A percentile compares a stretch with the other conserved stretches of the same genome.
phyloP scores from a whole-genome alignment of 257 asterid species.

The Nemophila menziesii region DNA sequence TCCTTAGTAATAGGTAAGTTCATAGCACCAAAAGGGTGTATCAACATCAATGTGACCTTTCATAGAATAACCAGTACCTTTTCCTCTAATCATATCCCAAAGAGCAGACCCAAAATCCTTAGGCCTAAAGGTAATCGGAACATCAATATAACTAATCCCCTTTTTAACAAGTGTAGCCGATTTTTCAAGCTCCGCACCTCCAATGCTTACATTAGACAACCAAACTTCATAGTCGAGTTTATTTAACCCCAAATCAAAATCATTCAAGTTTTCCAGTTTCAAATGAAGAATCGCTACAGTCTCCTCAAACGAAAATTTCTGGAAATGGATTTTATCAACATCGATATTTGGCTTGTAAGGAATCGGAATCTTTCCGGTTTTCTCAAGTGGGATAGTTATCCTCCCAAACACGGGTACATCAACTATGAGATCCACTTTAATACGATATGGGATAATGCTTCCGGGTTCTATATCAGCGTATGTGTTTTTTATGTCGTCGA shows the following conservation, averaged over 20 bases:
- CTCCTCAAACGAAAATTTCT: conserved; percentile 83
- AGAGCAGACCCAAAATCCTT: conserved; percentile 96
- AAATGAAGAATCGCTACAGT: conserved; percentile 64
- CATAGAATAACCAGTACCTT: conserved; percentile 74
- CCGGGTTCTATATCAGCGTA: conserved; percentile 73
- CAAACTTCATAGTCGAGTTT: conserved; percentile 78
- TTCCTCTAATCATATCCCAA: conserved; percentile 97
- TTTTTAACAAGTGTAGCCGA: conserved; percentile 51
- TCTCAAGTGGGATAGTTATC: conserved; percentile 73
- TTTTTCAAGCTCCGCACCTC: conserved; percentile 51
- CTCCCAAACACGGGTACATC: conserved; percentile 86
- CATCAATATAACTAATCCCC: conserved; percentile 41
- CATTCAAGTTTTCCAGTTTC: conserved; percentile 83
- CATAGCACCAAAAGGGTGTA: conserved; percentile 90
- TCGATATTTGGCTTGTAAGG: conserved; percentile 83
- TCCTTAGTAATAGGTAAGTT: conserved; percentile 82
- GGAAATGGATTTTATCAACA: conserved; percentile 48
- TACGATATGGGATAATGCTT: conserved; percentile 56
- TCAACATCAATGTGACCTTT: conserved; percentile 73
- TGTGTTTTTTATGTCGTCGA: conserved; percentile 66
- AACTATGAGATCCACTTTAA: conserved; percentile 82
- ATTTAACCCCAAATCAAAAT: conserved; percentile 72
- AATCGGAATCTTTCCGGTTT: conserved; percentile 75
- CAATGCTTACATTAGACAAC: conserved; percentile 75
- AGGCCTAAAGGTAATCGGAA: conserved; percentile 93